These are phyloP conservation scores for Ramalina intermedia DNA, from an alignment of 495 filamentous ascomycete genomes.

Conservation along the genomic window DNA sequence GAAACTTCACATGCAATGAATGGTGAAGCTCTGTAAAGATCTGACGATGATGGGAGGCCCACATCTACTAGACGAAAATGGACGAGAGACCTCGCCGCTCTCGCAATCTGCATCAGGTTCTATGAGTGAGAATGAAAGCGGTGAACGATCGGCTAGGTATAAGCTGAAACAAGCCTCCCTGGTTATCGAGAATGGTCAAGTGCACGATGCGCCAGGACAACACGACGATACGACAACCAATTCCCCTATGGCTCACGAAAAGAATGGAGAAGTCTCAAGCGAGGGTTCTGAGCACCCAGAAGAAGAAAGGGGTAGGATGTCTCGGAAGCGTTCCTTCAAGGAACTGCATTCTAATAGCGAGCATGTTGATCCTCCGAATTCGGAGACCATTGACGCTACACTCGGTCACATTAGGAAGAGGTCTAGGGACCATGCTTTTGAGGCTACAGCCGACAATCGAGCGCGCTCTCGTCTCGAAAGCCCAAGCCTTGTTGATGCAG, in stretches of 20 bases:
- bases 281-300: background rate
- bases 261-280: background rate
- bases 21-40: too few relatives aligned
- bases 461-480: too few relatives aligned
- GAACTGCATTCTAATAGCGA: constrained; percentile 24
- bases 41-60: too few relatives aligned
- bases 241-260: background rate
- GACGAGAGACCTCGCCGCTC: background rate
- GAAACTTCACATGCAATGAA: too few relatives aligned
- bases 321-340: background rate
- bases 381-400: constrained; percentile 9
- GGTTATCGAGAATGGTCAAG: constrained; percentile 15
- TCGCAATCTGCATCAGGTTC: constrained; percentile 4
- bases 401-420: constrained; percentile 27
- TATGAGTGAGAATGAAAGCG: constrained; percentile 31
- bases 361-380: constrained; percentile 10
- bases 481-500: too few relatives aligned
- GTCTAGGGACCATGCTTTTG: constrained; percentile 25
- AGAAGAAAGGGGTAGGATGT: background rate
- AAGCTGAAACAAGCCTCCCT: constrained; percentile 49
- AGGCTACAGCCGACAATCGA: too few relatives aligned
- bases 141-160: constrained; percentile 44
- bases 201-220: background rate
- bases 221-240: background rate
- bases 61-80: too few relatives aligned